phyloP scores from a whole-genome alignment of 768 basidiomycete genomes.

The Tylopilus plumbeoviolaceoides region DNA sequence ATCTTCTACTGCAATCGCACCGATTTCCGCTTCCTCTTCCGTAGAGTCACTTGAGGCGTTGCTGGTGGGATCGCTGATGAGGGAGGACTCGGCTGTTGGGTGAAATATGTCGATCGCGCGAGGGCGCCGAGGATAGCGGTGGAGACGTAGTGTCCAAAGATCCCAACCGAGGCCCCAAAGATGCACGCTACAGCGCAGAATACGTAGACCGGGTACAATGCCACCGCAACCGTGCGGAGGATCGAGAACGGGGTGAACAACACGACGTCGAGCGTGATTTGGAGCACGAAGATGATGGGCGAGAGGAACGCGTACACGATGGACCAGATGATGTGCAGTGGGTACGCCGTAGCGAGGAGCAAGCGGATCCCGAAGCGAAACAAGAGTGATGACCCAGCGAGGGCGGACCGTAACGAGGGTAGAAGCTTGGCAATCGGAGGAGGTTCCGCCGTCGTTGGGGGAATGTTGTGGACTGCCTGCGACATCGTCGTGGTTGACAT shows the following conservation, averaged over 20 bases:
- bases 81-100: slow-evolving; percentile 1
- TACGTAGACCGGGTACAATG: slow-evolving; percentile 53
- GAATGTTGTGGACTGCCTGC: not conserved
- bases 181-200: slow-evolving; percentile 56
- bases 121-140: slow-evolving; percentile 10
- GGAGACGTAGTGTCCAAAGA: slow-evolving; percentile 30
- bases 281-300: slow-evolving; percentile 42
- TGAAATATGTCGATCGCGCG: slow-evolving; percentile 12
- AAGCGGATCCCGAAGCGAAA: slow-evolving; percentile 11
- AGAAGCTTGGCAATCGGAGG: slow-evolving; percentile 26
- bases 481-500: slow-evolving; percentile 9
- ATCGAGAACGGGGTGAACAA: slow-evolving; percentile 44
- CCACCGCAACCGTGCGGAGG: slow-evolving; percentile 35
- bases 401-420: slow-evolving; percentile 13
- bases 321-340: slow-evolving; percentile 23
- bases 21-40: slow-evolving; percentile 22
- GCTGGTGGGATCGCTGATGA: not conserved
- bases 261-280: slow-evolving; percentile 39
- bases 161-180: slow-evolving; percentile 43
- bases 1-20: slow-evolving; percentile 20
- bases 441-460: slow-evolving; percentile 1
- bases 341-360: slow-evolving; percentile 13
- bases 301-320: slow-evolving; percentile 40
- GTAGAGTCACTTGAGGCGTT: slow-evolving; percentile 11
- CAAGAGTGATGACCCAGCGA: slow-evolving; percentile 11